These are phyloP conservation scores for Megacollybia marginata DNA, from an alignment of 768 basidiomycete species.

Conservation along the genomic window DNA sequence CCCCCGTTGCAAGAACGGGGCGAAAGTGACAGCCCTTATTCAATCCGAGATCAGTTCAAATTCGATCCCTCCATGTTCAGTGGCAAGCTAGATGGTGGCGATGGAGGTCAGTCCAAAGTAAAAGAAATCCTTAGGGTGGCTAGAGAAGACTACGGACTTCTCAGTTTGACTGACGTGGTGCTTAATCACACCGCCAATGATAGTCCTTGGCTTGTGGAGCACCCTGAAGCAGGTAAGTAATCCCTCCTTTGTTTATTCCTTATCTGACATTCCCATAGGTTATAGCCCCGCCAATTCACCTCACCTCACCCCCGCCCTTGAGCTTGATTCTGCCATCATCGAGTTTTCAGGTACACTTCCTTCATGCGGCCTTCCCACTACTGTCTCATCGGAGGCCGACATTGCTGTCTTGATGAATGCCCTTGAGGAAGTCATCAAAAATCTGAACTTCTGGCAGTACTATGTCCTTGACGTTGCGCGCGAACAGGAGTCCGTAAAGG, in stretches of 20 bases:
- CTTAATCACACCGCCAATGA: conserved; percentile 97
- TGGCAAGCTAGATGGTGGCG: conserved; percentile 24
- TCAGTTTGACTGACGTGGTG: conserved; percentile 92
- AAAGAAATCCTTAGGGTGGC: conserved; percentile 63
- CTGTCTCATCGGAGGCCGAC: conserved; percentile 58
- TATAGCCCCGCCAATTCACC: conserved; percentile 89
- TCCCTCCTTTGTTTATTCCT: background rate
- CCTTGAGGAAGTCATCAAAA: conserved; percentile 53
- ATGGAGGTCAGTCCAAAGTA: conserved; percentile 50
- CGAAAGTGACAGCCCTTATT: conserved; percentile 86
- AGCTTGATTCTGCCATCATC: conserved; percentile 82
- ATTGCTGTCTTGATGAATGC: conserved; percentile 58
- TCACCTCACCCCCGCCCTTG: conserved; percentile 86
- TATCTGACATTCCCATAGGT: conserved; percentile 36
- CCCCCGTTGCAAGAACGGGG: conserved; percentile 92
- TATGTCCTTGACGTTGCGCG: conserved; percentile 75
- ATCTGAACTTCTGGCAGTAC: conserved; percentile 84
- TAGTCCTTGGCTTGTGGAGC: conserved; percentile 83
- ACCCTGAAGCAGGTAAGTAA: conserved; percentile 86
- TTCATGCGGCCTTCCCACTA: conserved; percentile 64
- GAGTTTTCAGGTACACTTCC: conserved; percentile 67
- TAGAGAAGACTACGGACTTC: conserved; percentile 78
- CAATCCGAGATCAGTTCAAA: conserved; percentile 77
- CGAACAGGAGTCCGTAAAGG: conserved; percentile 53
- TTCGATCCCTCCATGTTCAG: conserved; percentile 77